These are phyloP conservation scores for Eucalyptus brandiana DNA, from an alignment of 345 rosid species.

Conservation along the genomic window DNA sequence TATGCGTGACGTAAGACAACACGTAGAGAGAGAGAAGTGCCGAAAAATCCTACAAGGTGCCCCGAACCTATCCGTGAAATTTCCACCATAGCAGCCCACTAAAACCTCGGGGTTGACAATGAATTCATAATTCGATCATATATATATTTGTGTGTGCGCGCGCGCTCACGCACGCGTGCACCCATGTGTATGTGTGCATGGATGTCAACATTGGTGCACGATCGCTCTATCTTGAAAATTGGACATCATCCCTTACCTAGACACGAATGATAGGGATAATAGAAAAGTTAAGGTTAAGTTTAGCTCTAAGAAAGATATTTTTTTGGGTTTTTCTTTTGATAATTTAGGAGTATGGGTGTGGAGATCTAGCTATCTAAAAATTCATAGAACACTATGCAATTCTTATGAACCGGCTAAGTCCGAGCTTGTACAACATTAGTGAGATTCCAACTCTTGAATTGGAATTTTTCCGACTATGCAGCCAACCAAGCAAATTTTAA, in stretches of 20 bases:
- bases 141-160: rapidly evolving
- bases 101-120: not conserved
- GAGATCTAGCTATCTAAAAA: not conserved
- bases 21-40: not conserved
- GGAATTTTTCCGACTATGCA: not conserved
- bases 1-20: not conserved
- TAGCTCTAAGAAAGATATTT: not conserved
- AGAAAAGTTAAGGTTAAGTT: not conserved
- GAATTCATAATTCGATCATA: not conserved
- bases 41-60: not conserved
- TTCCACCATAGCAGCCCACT: not conserved
- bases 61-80: not conserved
- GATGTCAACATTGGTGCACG: not conserved
- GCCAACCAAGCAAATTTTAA: not conserved
- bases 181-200: not conserved
- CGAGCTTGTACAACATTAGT: not conserved
- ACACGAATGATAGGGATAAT: not conserved
- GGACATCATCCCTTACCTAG: not conserved
- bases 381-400: not conserved
- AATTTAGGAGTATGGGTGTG: not conserved
- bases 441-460: not conserved
- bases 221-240: not conserved
- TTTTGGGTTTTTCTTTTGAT: not conserved
- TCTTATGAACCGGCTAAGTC: not conserved
- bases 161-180: too few species aligned